phyloP scores from a whole-genome alignment of 2,329 filamentous ascomycete species.

The Phialophora tarda region DNA sequence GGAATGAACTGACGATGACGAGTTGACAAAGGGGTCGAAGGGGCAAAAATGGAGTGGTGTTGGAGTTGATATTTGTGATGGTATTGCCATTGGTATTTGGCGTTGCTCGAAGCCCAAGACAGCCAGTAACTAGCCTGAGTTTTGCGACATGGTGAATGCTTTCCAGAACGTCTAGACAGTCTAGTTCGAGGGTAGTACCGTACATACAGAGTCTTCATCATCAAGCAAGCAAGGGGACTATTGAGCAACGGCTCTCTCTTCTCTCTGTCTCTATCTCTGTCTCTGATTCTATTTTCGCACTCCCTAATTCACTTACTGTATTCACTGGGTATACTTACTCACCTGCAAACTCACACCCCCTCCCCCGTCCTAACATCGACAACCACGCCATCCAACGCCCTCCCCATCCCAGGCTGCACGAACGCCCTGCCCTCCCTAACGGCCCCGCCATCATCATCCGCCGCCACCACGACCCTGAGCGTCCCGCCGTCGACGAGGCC shows the following conservation, averaged over 20 bases:
- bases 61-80: background rate
- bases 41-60: background rate
- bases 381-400: constrained; percentile 12
- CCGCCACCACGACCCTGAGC: background rate
- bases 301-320: background rate
- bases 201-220: no score
- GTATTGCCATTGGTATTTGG: background rate
- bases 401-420: constrained; percentile 13
- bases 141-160: background rate
- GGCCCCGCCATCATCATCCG: background rate
- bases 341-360: background rate
- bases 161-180: background rate
- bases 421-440: constrained; percentile 5
- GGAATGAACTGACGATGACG: background rate
- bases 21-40: background rate
- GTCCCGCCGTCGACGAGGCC: constrained; percentile 21
- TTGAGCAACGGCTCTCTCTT: background rate
- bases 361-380: constrained; percentile 12
- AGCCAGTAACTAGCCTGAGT: background rate
- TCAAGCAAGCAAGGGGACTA: background rate
- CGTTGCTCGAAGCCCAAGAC: background rate
- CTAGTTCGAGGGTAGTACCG: no score
- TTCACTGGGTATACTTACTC: no score
- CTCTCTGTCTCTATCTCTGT: no score
- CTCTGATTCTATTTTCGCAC: background rate